Base-by-base conservation (phyloP, 768 basidiomycete species). In the Leucocoprinus leucothites region DNA sequence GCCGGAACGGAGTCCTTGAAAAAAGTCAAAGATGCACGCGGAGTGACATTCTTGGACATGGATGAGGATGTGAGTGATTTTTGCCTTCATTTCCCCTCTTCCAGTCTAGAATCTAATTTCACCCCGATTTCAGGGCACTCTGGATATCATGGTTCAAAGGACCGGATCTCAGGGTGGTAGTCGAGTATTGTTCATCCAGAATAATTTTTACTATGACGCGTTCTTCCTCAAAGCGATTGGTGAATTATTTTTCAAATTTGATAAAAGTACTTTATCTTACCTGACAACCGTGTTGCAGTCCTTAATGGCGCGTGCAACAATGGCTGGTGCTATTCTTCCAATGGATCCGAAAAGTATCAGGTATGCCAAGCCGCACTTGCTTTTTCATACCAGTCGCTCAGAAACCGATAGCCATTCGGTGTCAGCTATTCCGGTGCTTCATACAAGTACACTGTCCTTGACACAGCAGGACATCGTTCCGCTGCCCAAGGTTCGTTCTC, bases 181-280 rank as follows among this genome's bases (percentile, higher is more conserved):
- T 13, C 82, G 79, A 38, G 71, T 91, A 16, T 64, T 83, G 3
- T 96, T 99, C 65, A 75, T 99, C 46, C 94, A 96, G 71, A 99
- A 99, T 65, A 98, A 98, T 68, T 91, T 95, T 64, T 98, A 96
- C 64, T 94, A 94, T 65, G 97, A 99, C 60, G 96, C 97, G 0
- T 99, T 99, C 76, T 99, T 98, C 82, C 77, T 98, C 50, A 98
- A 98, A 66, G 93, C 97, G 2, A 90, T 94, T 41, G 88, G 95
- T 96, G 41, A 42, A 84, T 71, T 21, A 9, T 51, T 38, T 36
- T 31, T 21, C 34, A n/a, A 34, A 41, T 28, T 13, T 7, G 3
- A 31, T 31, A 11, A 6, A 13, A 18, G 13, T 13, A 26, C 7
- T 13, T 13, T 25, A 25, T 8, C 25, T 24, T 55, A 19, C 57